Evolutionary conservation across 2,329 filamentous ascomycete genomes (phyloP).

Genomic region (Aureobasidium leucospermi): DNA sequence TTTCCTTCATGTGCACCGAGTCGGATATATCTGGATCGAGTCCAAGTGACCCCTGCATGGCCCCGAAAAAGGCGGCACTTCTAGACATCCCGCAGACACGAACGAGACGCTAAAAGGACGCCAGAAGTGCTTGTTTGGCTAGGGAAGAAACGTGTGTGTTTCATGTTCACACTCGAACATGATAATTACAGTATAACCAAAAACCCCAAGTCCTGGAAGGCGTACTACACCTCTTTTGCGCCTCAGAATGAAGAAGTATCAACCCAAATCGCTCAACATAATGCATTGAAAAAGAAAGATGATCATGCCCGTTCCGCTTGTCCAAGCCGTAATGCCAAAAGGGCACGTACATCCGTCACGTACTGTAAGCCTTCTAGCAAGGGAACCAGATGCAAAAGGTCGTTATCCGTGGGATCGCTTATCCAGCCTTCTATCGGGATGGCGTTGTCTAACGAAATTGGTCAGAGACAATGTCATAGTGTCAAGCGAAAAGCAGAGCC

Average conservation of each 20-base stretch:
- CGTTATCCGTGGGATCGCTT: conserved; percentile 93
- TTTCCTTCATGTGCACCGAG: too few species aligned
- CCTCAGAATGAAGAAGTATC: not conserved
- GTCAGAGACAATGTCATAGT: not conserved
- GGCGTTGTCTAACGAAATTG: conserved; percentile 67
- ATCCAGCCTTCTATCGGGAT: conserved; percentile 99
- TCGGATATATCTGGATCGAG: too few species aligned
- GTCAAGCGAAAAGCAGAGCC: not conserved
- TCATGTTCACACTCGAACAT: not conserved
- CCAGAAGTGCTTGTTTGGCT: too few species aligned
- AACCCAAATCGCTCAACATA: not conserved
- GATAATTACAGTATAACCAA: not conserved
- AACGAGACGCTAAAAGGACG: too few species aligned
- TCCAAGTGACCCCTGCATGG: too few species aligned
- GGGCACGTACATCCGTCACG: conserved; percentile 86
- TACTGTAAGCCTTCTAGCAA: conserved; percentile 92
- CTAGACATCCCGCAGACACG: too few species aligned
- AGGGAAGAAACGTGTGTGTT: too few species aligned
- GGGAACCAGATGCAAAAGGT: conserved; percentile 85
- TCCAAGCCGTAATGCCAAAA: conserved; percentile 81
- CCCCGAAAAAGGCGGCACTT: too few species aligned
- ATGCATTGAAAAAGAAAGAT: not conserved
- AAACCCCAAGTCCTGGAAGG: too few species aligned
- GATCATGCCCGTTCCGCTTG: conserved; percentile 43
- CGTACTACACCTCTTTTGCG: not conserved